A percentile compares a stretch with the other conserved stretches of the same genome.
These are phyloP conservation scores for Beauveria pseudobassiana DNA, from an alignment of 2,329 filamentous ascomycete species.

Conservation along the genomic window DNA sequence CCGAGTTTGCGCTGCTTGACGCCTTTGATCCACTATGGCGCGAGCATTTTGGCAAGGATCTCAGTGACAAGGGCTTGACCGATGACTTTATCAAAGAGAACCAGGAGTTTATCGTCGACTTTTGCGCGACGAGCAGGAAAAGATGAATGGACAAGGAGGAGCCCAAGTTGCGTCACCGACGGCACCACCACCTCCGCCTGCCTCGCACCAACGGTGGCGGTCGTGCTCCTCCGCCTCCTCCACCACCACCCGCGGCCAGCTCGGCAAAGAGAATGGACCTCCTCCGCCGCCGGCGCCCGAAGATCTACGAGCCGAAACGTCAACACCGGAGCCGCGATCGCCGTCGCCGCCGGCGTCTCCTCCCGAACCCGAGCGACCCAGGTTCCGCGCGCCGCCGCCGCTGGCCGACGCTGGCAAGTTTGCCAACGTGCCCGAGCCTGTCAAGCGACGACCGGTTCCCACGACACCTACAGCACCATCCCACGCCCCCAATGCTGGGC, in stretches of 20 bases:
- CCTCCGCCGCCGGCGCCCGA: constrained; percentile 54
- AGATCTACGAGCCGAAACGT: constrained; percentile 45
- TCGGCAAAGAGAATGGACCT: constrained; percentile 31
- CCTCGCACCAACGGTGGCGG: constrained; percentile 23
- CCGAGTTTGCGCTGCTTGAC: constrained; percentile 56
- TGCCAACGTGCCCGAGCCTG: constrained; percentile 44
- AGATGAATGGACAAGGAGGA: constrained; percentile 17
- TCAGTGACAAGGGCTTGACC: constrained; percentile 54
- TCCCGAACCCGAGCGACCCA: constrained; percentile 36
- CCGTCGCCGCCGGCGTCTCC: constrained; percentile 40
- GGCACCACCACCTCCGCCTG: constrained; percentile 21
- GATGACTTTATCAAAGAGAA: constrained; percentile 62
- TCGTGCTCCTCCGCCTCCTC: constrained; percentile 25
- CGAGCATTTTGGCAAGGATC: constrained; percentile 57
- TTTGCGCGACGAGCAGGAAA: constrained; percentile 51
- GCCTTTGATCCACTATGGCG: constrained; percentile 59
- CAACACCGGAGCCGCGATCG: constrained; percentile 64
- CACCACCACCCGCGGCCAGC: constrained; percentile 15
- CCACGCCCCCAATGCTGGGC: constrained; percentile 21
- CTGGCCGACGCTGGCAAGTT: constrained; percentile 86
- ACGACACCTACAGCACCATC: constrained; percentile 20
- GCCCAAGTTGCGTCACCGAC: constrained; percentile 13
- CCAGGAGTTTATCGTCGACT: constrained; percentile 61
- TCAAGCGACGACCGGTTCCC: constrained; percentile 20
- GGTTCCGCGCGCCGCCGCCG: constrained; percentile 80